A percentile compares a stretch with the other conserved stretches of the same genome.
These are phyloP conservation scores for Diacronema lutheri DNA, from an alignment of 78 protist genomes.

Conservation along the genomic window DNA sequence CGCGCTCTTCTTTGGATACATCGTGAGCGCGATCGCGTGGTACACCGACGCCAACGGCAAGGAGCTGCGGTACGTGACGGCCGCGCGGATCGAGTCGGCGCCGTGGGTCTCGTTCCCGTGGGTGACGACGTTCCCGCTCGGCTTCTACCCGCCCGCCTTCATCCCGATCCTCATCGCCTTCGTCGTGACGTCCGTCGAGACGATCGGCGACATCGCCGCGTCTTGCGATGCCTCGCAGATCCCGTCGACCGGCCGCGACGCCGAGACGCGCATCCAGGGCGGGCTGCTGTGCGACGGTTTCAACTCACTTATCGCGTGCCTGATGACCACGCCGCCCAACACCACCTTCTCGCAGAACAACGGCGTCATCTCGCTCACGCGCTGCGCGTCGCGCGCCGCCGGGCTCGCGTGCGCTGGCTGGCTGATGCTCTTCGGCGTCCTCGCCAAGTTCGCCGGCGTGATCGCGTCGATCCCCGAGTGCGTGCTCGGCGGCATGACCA, in stretches of 20 bases:
- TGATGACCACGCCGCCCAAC: conserved; percentile 15
- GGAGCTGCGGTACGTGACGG: neutral
- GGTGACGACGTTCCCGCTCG: conserved; percentile 6
- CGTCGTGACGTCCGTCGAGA: conserved; percentile 38
- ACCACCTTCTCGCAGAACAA: conserved; percentile 46
- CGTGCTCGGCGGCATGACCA: conserved; percentile 38
- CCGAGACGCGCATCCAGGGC: conserved; percentile 30
- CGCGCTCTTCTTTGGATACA: neutral
- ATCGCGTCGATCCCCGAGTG: conserved; percentile 23
- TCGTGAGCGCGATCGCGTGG: neutral
- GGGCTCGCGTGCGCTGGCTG: conserved; percentile 25
- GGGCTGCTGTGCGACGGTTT: conserved; percentile 36
- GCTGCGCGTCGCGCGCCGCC: conserved; percentile 25
- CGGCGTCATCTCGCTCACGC: conserved; percentile 29
- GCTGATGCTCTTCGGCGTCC: conserved; percentile 17
- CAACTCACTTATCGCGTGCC: conserved; percentile 13
- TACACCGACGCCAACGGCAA: neutral
- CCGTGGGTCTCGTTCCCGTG: conserved; percentile 8
- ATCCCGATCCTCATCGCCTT: conserved; percentile 20
- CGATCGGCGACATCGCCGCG: conserved; percentile 21
- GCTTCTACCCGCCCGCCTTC: neutral
- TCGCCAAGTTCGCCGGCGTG: neutral
- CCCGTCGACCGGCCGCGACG: neutral
- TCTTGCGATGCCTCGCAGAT: neutral
- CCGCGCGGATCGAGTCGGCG: neutral